These are phyloP conservation scores for Thielaviopsis punctulata DNA, from an alignment of 2,329 filamentous ascomycete species.

Conservation along the genomic window DNA sequence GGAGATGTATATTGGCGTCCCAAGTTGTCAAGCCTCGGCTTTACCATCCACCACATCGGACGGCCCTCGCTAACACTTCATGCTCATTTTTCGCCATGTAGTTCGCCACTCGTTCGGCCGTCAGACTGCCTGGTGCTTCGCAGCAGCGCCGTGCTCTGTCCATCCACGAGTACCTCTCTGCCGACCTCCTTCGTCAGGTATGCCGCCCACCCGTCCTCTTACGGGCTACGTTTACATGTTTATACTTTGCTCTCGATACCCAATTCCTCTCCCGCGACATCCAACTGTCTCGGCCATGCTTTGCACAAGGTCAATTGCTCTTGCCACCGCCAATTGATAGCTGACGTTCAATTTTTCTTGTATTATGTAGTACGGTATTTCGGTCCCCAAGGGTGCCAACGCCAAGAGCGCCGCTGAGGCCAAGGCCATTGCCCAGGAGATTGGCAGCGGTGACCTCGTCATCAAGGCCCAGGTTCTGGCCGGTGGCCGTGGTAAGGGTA, in stretches of 20 bases:
- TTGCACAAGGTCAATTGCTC: neutral
- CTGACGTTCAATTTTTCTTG: constrained; percentile 4
- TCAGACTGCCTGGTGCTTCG: constrained; percentile 44
- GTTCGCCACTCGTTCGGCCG: constrained; percentile 23
- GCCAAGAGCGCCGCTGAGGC: constrained; percentile 74
- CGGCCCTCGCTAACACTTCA: constrained; percentile 1
- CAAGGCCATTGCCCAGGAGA: constrained; percentile 75
- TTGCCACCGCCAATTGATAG: neutral
- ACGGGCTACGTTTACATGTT: neutral
- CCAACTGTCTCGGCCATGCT: neutral
- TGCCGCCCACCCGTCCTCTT: constrained; percentile 13
- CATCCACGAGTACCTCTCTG: constrained; percentile 97
- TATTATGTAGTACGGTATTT: constrained; percentile 64
- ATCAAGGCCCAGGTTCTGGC: constrained; percentile 99
- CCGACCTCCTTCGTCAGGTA: constrained; percentile 68
- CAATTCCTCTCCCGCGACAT: neutral
- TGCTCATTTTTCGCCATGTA: constrained; percentile 12
- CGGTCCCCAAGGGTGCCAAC: constrained; percentile 77
- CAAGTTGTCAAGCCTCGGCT: constrained; percentile 11
- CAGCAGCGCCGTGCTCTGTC: constrained; percentile 81
- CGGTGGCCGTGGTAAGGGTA: constrained; percentile 92
- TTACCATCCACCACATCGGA: constrained; percentile 7
- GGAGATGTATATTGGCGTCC: neutral
- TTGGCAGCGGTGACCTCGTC: constrained; percentile 91
- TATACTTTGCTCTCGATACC: neutral